phyloP scores from a whole-genome alignment of 1,284 basidiomycete species.

The Pyrrhoderma lamaoense region DNA sequence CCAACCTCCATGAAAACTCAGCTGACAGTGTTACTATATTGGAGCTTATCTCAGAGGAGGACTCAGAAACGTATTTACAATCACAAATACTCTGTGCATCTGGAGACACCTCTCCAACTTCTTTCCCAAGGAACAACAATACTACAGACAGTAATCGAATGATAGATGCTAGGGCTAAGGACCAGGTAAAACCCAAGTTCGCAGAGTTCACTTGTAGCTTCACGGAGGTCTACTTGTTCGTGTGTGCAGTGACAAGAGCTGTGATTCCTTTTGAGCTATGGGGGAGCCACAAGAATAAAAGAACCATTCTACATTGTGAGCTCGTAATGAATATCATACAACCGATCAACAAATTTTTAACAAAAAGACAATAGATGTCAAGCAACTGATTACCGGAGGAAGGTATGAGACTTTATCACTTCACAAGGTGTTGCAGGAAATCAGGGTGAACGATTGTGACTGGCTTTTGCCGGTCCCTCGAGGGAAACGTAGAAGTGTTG shows the following conservation, averaged over 20 bases:
- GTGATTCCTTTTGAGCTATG: slow-evolving; percentile 75
- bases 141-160: no score
- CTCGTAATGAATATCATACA: slow-evolving; percentile 39
- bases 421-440: slow-evolving; percentile 75
- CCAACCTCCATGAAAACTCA: slow-evolving; percentile 7
- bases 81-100: slow-evolving; percentile 35
- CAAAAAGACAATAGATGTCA: slow-evolving; percentile 55
- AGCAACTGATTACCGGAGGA: slow-evolving; percentile 63
- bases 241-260: slow-evolving; percentile 53
- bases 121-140: no score
- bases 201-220: slow-evolving; percentile 66
- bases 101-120: not conserved
- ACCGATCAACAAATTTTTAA: not conserved
- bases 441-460: slow-evolving; percentile 71
- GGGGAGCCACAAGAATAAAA: slow-evolving; percentile 47
- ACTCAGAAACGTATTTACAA: slow-evolving; percentile 36
- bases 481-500: slow-evolving; percentile 33
- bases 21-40: slow-evolving; percentile 24
- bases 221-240: slow-evolving; percentile 67
- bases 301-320: slow-evolving; percentile 60
- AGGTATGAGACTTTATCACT: slow-evolving; percentile 78
- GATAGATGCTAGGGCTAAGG: no score
- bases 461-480: slow-evolving; percentile 59
- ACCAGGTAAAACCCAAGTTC: slow-evolving; percentile 79
- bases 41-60: slow-evolving; percentile 69